Percentiles rank a stretch among this genome's conserved stretches.
Evolutionary conservation across 2,329 filamentous ascomycete species (phyloP).

Genomic region (Colletotrichum agaves): DNA sequence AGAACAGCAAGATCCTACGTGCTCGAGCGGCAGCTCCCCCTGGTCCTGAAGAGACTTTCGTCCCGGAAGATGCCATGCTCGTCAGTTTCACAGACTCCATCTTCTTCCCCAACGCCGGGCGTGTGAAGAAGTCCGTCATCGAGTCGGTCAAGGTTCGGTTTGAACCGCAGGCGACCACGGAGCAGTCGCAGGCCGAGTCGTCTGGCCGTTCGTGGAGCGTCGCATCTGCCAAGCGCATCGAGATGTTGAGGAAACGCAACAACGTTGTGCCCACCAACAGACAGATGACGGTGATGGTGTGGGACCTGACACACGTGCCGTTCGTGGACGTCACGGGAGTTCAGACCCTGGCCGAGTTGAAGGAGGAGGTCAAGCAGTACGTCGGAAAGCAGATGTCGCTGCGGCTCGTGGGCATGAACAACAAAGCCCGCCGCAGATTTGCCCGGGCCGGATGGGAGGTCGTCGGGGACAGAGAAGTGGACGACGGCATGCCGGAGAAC

Average conservation of each 20-base stretch:
- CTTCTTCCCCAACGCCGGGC: slow-evolving; percentile 71
- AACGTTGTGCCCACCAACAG: slow-evolving; percentile 48
- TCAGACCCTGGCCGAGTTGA: slow-evolving; percentile 58
- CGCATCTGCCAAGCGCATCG: slow-evolving; percentile 58
- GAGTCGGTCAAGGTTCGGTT: slow-evolving; percentile 57
- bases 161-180: slow-evolving; percentile 53
- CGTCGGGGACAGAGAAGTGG: slow-evolving; percentile 41
- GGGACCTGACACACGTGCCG: slow-evolving; percentile 63
- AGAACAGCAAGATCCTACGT: slow-evolving; percentile 45
- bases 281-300: slow-evolving; percentile 58
- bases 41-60: slow-evolving; percentile 39
- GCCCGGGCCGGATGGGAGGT: slow-evolving; percentile 51
- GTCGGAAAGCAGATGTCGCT: slow-evolving; percentile 58
- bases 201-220: slow-evolving; percentile 65
- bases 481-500: slow-evolving; percentile 39
- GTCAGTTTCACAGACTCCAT: slow-evolving; percentile 67
- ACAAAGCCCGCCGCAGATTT: slow-evolving; percentile 53
- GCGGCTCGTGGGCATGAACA: slow-evolving; percentile 59
- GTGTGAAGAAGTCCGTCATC: slow-evolving; percentile 59
- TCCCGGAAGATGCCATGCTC: slow-evolving; percentile 62
- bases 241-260: slow-evolving; percentile 54
- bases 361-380: slow-evolving; percentile 60
- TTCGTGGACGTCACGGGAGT: slow-evolving; percentile 66
- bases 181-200: slow-evolving; percentile 50
- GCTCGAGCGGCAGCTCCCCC: slow-evolving; percentile 40